These are phyloP conservation scores for Diospyros lotus DNA, from an alignment of 148 eudicot genomes.

Conservation along the genomic window DNA sequence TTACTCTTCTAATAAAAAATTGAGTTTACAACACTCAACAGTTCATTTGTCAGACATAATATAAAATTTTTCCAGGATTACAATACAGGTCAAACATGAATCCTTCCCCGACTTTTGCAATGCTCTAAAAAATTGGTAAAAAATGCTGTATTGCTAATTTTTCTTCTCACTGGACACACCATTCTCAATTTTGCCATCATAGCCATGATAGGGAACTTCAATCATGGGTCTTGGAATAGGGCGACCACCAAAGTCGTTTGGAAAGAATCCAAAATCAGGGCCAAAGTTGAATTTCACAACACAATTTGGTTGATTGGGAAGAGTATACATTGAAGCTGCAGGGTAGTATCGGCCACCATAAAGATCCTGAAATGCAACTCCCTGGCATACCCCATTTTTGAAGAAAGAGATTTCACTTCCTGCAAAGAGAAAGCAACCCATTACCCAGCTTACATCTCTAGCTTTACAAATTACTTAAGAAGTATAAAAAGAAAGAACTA, in stretches of 20 bases:
- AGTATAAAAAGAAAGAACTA: background rate
- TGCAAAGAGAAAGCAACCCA: slow-evolving; percentile 30
- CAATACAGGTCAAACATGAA: slow-evolving; percentile 12
- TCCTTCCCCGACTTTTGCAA: background rate
- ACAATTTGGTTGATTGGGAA: slow-evolving; percentile 93
- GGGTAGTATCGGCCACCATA: slow-evolving; percentile 89
- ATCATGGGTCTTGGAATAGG: slow-evolving; percentile 82
- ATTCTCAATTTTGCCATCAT: slow-evolving; percentile 63
- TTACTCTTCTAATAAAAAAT: slow-evolving; percentile 1
- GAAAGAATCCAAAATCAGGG: slow-evolving; percentile 81
- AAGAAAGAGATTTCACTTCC: slow-evolving; percentile 94
- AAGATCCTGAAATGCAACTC: slow-evolving; percentile 83
- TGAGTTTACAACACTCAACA: slow-evolving; percentile 18
- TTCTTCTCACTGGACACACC: slow-evolving; percentile 71
- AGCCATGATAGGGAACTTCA: slow-evolving; percentile 87
- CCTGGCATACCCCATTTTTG: slow-evolving; percentile 88
- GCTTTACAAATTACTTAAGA: background rate
- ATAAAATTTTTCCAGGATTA: slow-evolving; percentile 12
- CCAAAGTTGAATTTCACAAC: slow-evolving; percentile 92
- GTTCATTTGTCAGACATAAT: slow-evolving; percentile 7
- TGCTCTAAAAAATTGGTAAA: slow-evolving; percentile 1
- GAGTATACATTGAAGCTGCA: slow-evolving; percentile 98
- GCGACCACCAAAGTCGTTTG: slow-evolving; percentile 72
- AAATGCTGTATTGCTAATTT: slow-evolving; percentile 27
- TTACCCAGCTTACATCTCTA: background rate